phyloP scores from a whole-genome alignment of 2,329 filamentous ascomycete genomes.

The Clonostachys byssicola region DNA sequence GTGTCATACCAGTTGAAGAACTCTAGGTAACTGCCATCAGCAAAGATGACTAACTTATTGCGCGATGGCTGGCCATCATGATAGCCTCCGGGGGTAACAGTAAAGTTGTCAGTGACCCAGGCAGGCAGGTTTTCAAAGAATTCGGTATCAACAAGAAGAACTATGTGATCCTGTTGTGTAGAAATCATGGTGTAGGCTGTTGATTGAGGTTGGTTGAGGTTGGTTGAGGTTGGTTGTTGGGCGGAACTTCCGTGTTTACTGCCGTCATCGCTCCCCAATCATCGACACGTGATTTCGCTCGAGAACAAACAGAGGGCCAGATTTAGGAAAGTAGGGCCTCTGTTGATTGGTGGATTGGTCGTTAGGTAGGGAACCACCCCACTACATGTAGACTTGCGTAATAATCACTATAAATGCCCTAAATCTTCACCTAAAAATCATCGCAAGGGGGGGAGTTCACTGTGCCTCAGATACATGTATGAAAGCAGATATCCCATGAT shows the following conservation, averaged over 20 bases:
- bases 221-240: too few relatives aligned
- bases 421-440: too few relatives aligned
- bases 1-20: not conserved
- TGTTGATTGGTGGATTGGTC: too few relatives aligned
- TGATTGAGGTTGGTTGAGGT: too few relatives aligned
- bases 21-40: not conserved
- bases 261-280: too few relatives aligned
- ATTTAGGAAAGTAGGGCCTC: too few relatives aligned
- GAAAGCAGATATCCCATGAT: not conserved
- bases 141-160: not conserved
- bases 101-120: not conserved
- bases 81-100: not conserved
- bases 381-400: too few relatives aligned
- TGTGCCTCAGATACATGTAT: conserved; percentile 11
- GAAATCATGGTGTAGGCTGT: not conserved
- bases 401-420: too few relatives aligned
- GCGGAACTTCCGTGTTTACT: too few relatives aligned
- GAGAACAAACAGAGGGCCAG: too few relatives aligned
- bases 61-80: not conserved
- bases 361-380: too few relatives aligned
- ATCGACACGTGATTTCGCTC: too few relatives aligned
- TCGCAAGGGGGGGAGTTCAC: conserved; percentile 15
- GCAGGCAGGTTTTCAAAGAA: not conserved
- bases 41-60: not conserved
- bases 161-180: not conserved